phyloP scores from a whole-genome alignment of 225 moss, liverwort and hornwort genomes.

The Rhytidiadelphus loreus region DNA sequence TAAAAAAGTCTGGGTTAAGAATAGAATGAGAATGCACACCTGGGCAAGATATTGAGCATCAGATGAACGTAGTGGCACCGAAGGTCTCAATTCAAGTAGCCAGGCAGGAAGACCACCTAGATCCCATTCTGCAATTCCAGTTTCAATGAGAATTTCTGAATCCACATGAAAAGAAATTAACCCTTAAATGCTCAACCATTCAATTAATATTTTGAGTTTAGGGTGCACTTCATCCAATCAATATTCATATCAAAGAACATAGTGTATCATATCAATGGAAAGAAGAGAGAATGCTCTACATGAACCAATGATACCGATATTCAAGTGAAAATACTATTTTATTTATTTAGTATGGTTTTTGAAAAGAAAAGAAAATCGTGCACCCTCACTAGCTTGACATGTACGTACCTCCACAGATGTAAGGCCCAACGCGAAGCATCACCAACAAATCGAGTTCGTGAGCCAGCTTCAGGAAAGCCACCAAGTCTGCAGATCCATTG shows the following conservation, averaged over 20 bases:
- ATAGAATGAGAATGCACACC: slow-evolving; percentile 16
- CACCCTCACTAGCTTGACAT: not conserved
- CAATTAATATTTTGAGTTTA: not conserved
- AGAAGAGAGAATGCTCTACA: not conserved
- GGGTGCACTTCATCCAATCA: not conserved
- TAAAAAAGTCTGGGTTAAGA: not conserved
- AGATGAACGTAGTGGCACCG: slow-evolving; percentile 60
- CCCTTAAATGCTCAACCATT: too few species aligned
- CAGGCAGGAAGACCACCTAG: slow-evolving; percentile 84
- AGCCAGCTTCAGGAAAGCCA: slow-evolving; percentile 51
- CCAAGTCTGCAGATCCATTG: slow-evolving; percentile 51
- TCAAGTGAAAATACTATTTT: not conserved
- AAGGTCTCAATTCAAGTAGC: slow-evolving; percentile 59
- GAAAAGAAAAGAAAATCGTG: not conserved
- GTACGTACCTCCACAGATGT: slow-evolving; percentile 75
- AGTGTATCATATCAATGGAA: not conserved
- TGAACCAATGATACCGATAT: not conserved
- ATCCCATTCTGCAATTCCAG: slow-evolving; percentile 64
- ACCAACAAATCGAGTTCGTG: slow-evolving; percentile 55
- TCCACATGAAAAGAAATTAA: not conserved
- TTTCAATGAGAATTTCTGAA: not conserved
- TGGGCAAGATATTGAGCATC: slow-evolving; percentile 53
- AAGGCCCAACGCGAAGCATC: slow-evolving; percentile 93
- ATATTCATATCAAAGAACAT: not conserved
- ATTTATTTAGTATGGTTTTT: too few species aligned